A percentile compares a stretch with the other conserved stretches of the same genome.
Conservation (phyloP, 352 stramenopile species). For the Hyaloperonospora brassicae region DNA sequence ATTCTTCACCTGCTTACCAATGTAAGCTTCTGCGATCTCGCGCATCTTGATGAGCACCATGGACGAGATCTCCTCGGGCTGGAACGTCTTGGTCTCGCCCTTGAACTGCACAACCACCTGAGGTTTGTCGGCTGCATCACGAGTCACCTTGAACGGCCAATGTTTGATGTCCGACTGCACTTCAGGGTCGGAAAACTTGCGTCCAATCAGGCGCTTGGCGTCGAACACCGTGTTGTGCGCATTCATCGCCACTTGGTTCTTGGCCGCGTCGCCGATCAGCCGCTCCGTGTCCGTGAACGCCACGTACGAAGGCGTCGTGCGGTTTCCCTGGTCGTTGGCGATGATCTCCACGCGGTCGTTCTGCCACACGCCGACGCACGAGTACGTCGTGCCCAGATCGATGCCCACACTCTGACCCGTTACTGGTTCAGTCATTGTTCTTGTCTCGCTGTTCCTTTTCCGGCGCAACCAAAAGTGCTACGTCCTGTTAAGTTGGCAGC, state of each 20-base stretch:
- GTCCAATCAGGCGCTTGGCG: constrained; percentile 57
- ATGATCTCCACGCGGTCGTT: too few species aligned
- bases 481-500: too few species aligned
- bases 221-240: constrained; percentile 90
- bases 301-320: constrained; percentile 93
- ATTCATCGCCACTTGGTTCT: constrained; percentile 86
- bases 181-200: constrained; percentile 86
- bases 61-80: constrained; percentile 77
- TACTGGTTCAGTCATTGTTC: too few species aligned
- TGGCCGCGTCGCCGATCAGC: too few species aligned
- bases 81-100: constrained; percentile 56
- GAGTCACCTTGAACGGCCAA: constrained; percentile 54
- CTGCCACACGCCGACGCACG: too few species aligned
- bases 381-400: too few species aligned
- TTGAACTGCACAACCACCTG: constrained; percentile 67
- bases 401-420: too few species aligned
- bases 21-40: constrained; percentile 52
- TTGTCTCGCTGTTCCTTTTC: too few species aligned
- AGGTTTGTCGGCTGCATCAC: constrained; percentile 32
- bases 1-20: constrained; percentile 55
- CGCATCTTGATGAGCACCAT: constrained; percentile 78
- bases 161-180: constrained; percentile 81
- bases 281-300: constrained; percentile 81
- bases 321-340: constrained; percentile 90
- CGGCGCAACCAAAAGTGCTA: too few species aligned